These are phyloP conservation scores for Umbelopsis ramanniana DNA, from an alignment of 192 early-diverging fungal species.

Conservation along the genomic window DNA sequence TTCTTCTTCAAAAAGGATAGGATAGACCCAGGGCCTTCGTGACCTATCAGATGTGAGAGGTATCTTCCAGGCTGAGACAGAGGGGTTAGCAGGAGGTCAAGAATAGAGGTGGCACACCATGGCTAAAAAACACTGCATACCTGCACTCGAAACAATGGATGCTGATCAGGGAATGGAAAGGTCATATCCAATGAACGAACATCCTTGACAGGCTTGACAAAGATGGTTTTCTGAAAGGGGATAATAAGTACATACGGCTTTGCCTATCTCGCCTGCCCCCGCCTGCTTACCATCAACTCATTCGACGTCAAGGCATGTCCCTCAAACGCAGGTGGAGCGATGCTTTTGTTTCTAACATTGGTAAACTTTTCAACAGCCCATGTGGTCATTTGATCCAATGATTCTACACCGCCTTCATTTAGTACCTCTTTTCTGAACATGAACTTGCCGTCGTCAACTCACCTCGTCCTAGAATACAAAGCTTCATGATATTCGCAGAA, in stretches of 20 bases:
- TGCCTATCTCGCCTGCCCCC: no score
- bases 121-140: no score
- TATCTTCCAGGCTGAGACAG: conserved; percentile 69
- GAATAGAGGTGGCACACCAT: not conserved
- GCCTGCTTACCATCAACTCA: conserved; percentile 61
- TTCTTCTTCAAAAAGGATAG: conserved; percentile 84
- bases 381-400: conserved; percentile 81
- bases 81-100: no score
- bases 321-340: conserved; percentile 69
- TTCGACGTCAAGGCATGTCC: conserved; percentile 75
- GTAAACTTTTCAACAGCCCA: conserved; percentile 86
- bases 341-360: conserved; percentile 74
- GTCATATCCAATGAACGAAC: conserved; percentile 77
- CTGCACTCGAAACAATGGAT: conserved; percentile 51
- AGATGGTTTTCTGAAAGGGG: conserved; percentile 62
- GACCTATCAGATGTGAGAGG: conserved; percentile 88
- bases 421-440: conserved; percentile 1
- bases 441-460: not conserved
- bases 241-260: not conserved
- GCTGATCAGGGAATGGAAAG: conserved; percentile 87
- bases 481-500: conserved; percentile 95
- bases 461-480: conserved; percentile 85
- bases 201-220: conserved; percentile 82
- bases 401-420: conserved; percentile 52
- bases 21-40: conserved; percentile 89